Evolutionary conservation across 371 early-diverging fungal genomes (phyloP), one percentile per base, ranked within the genome.

Genomic region (Mucor saturninus): DNA sequence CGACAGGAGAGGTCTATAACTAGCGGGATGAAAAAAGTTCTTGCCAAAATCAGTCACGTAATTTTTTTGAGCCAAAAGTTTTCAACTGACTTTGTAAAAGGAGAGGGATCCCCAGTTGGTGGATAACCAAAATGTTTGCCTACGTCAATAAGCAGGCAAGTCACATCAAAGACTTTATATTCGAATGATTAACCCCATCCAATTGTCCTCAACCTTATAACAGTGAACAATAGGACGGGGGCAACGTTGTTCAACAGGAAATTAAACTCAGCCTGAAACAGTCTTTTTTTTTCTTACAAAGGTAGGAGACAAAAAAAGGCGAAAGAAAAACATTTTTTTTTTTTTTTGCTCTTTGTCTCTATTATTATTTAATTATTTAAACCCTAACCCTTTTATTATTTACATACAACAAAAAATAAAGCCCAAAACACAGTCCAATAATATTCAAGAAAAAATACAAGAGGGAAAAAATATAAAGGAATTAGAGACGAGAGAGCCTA

Each of bases 211-310:
- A 21, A 21, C 21, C 21, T 21, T 21, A 21, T 21, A 21, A 21
- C 8, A 6, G 35, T 4, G 35, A 35, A 35, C 35, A 35, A 35
- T 35, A 35, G 35, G 35, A 21, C 21, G 21, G 35, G 35, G 35
- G 35, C 35, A 35, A 35, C 35, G 35, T 35, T 4, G 6, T 35
- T 8, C 4, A 35, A 8, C 35, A 35, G 21, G 21, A 35, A 35
- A 35, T 35, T 6, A 53, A 64, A 64, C 64, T 64, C 63, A 63
- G 63, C 57, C 57, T 63, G 51, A 63, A 63, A 63, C 64, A 43
- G 64, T 58, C 64, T 64, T 57, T 64, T 57, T 51, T 57, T 63
- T 63, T 57, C 32, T 29, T 35, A 35, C 35, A 8, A 35, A 4
- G 35, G 35, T 4, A 35, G 35, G 35, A 35, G 21, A 21, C 21